Conservation (phyloP, 257 asterid genomes). For the Ilex aquifolium region DNA sequence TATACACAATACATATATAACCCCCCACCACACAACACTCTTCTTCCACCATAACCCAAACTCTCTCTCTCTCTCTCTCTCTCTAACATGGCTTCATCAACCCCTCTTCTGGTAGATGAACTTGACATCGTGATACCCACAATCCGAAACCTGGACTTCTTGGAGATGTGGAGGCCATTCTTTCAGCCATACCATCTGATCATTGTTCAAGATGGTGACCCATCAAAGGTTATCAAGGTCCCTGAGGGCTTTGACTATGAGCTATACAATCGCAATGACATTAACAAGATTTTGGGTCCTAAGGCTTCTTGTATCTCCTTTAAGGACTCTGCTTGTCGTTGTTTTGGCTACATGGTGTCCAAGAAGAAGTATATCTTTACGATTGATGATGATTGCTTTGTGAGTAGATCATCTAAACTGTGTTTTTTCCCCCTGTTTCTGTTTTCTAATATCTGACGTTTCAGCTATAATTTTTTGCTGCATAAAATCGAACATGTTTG, state of each 20-base stretch:
- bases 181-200: conserved; percentile 74
- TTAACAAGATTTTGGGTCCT: conserved; percentile 74
- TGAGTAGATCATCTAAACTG: conserved; percentile 16
- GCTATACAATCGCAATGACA: conserved; percentile 77
- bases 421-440: neutral
- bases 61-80: neutral
- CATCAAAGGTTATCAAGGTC: conserved; percentile 67
- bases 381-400: conserved; percentile 93
- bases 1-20: conserved; percentile 13
- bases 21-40: conserved; percentile 1
- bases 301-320: conserved; percentile 80
- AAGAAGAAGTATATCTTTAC: conserved; percentile 95
- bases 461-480: too few relatives aligned
- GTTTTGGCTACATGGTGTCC: conserved; percentile 92
- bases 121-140: conserved; percentile 91
- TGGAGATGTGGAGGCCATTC: conserved; percentile 95
- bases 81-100: conserved; percentile 37
- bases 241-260: conserved; percentile 80
- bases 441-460: neutral
- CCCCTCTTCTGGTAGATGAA: conserved; percentile 67
- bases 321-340: conserved; percentile 94
- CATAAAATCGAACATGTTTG: too few relatives aligned
- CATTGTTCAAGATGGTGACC: conserved; percentile 94
- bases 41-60: neutral
- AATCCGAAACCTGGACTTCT: conserved; percentile 77